A percentile compares a stretch with the other conserved stretches of the same genome.
These are phyloP conservation scores for Penicillium sp. DNA, from an alignment of 2,329 filamentous ascomycete species.

Conservation along the genomic window DNA sequence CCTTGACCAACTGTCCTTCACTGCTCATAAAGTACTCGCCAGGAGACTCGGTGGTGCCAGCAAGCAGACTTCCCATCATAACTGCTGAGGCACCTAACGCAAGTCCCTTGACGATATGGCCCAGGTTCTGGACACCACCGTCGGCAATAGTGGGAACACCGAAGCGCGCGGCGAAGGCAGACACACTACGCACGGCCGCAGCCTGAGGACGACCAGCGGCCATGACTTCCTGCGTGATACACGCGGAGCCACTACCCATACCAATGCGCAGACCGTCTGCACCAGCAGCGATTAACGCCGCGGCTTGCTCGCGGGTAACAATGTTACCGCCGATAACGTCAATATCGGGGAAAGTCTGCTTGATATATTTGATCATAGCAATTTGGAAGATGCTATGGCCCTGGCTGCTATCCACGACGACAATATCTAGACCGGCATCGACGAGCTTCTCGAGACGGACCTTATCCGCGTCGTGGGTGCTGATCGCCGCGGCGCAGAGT, in stretches of 20 bases:
- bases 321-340: conserved; percentile 98
- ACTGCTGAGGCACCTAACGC: conserved; percentile 87
- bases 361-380: conserved; percentile 95
- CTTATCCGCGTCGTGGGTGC: conserved; percentile 90
- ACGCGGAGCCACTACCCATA: conserved; percentile 96
- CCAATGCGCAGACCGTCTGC: conserved; percentile 94
- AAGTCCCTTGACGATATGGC: conserved; percentile 97
- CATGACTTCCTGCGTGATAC: conserved; percentile 99
- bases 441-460: conserved; percentile 74
- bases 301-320: conserved; percentile 92
- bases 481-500: conserved; percentile 87
- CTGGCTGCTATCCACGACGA: conserved; percentile 90
- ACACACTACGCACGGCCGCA: conserved; percentile 81
- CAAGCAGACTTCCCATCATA: conserved; percentile 98
- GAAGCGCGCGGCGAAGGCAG: conserved; percentile 79
- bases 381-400: conserved; percentile 98
- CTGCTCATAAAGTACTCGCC: conserved; percentile 93
- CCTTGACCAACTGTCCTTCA: conserved; percentile 96
- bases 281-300: conserved; percentile 79
- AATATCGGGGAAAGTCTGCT: conserved; percentile 70
- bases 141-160: conserved; percentile 97
- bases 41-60: conserved; percentile 92
- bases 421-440: conserved; percentile 89
- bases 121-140: conserved; percentile 94
- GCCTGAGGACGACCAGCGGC: conserved; percentile 94